Evolutionary conservation across 139 green algal species (phyloP).

Genomic region (Chlamydomonas schloesseri): DNA sequence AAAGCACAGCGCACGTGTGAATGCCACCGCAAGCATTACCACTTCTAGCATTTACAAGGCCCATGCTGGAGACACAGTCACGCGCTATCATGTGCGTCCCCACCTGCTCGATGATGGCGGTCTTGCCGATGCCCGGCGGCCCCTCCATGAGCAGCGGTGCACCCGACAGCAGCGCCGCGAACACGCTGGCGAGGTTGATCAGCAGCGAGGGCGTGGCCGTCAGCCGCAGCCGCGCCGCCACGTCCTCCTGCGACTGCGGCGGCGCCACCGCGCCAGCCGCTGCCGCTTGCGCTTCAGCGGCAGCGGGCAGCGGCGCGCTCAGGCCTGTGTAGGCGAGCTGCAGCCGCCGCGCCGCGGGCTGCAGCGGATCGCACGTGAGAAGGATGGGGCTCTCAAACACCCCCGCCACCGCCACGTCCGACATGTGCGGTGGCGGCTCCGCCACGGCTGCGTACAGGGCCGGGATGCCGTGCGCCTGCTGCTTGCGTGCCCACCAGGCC

Average conservation of each 20-base stretch:
- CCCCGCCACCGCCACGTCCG: no score
- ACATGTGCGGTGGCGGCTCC: not conserved
- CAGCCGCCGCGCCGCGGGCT: not conserved
- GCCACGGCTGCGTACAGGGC: not conserved
- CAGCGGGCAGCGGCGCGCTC: slow-evolving; percentile 1
- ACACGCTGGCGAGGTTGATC: slow-evolving; percentile 50
- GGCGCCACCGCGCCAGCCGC: not conserved
- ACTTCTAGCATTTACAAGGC: not conserved
- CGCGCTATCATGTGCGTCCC: not conserved
- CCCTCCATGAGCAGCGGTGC: slow-evolving; percentile 56
- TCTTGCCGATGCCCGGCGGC: slow-evolving; percentile 56
- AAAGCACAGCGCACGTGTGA: not conserved
- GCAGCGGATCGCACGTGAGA: not conserved
- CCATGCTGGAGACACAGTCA: not conserved
- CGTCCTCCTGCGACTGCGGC: not conserved
- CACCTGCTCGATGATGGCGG: slow-evolving; percentile 46
- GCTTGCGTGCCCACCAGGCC: not conserved
- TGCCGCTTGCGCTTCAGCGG: no score
- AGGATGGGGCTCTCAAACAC: not conserved
- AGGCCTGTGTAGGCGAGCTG: slow-evolving; percentile 42
- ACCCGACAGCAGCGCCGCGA: slow-evolving; percentile 23
- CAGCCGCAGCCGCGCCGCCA: slow-evolving; percentile 12
- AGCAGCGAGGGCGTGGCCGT: slow-evolving; percentile 34
- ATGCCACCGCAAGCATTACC: not conserved
- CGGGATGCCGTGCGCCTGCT: not conserved